phyloP scores from a whole-genome alignment of 2,329 filamentous ascomycete genomes.

The Amylocarpus encephaloides region DNA sequence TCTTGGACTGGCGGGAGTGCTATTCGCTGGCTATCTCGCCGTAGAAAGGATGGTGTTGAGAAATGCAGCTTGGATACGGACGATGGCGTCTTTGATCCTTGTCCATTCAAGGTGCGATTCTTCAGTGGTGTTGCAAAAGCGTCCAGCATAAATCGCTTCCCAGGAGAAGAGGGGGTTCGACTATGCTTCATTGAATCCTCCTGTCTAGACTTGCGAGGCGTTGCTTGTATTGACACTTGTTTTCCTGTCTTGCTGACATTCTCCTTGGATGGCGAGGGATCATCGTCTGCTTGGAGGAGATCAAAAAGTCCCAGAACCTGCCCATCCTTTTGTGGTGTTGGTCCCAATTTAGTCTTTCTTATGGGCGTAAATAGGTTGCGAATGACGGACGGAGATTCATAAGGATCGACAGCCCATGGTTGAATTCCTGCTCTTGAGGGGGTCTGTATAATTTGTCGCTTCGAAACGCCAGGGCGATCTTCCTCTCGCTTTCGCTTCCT shows the following conservation, averaged over 20 bases:
- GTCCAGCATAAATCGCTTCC: slow-evolving; percentile 56
- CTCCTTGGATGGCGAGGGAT: slow-evolving; percentile 33
- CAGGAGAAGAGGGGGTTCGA: slow-evolving; percentile 44
- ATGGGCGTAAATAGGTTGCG: slow-evolving; percentile 55
- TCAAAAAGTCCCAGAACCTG: slow-evolving; percentile 74
- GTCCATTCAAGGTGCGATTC: slow-evolving; percentile 36
- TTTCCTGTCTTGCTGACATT: slow-evolving; percentile 19
- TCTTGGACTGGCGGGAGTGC: slow-evolving; percentile 50
- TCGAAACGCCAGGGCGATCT: slow-evolving; percentile 42
- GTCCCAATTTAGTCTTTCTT: slow-evolving; percentile 59
- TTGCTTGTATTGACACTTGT: slow-evolving; percentile 33
- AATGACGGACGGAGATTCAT: slow-evolving; percentile 49
- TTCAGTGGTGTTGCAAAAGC: slow-evolving; percentile 61
- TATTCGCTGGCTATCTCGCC: slow-evolving; percentile 40
- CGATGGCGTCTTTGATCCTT: slow-evolving; percentile 39
- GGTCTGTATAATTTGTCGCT: slow-evolving; percentile 37
- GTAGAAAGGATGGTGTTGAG: slow-evolving; percentile 65
- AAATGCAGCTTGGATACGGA: slow-evolving; percentile 53
- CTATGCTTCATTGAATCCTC: slow-evolving; percentile 16
- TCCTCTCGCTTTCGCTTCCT: slow-evolving; percentile 35
- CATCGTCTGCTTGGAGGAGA: slow-evolving; percentile 49
- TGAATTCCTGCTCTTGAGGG: slow-evolving; percentile 36
- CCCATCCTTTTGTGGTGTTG: slow-evolving; percentile 75
- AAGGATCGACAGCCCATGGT: slow-evolving; percentile 38
- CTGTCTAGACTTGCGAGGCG: slow-evolving; percentile 29